Evolutionary conservation across 2,329 filamentous ascomycete species (phyloP), one percentile per base, ranked within the genome.

Genomic region (Aspergillus bombycis): DNA sequence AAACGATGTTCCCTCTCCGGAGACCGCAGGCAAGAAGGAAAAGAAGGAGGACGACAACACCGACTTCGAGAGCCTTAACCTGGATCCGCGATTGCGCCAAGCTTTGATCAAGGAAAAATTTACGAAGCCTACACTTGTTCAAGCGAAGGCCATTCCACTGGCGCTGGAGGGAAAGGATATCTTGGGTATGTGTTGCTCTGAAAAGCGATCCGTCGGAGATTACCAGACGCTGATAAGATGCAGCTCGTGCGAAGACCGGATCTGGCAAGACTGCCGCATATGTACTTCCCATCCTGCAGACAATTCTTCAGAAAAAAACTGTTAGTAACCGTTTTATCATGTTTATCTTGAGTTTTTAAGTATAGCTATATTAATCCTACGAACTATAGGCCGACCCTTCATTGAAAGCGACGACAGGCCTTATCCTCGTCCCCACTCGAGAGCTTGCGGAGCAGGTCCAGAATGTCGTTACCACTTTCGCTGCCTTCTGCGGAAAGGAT

Each of bases 231-330:
- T 55, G 9, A 38, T 9, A 30, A 10, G 34, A 50, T 70, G 50
- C 65, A 85, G 94, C 93, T 60, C 93, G 94, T 74, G 93, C 94
- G 43, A 96, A 94, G 78, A 98, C 95, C 6, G 95, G 95, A 14
- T 97, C 94, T 4, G 95, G 95, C 70, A 99, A 99, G 84, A 99
- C 95, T 12, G 93, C 93, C n/a, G 94, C 95, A 57, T 98, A 98
- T 76, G 83, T 97, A 8, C 84, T 99, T 48, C 95, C 95, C 1
- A 85, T 97, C n/a, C 80, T 99, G 19, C 91, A 97, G 70, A 86
- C 87, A 41, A 91, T 97, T 65, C 81, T 99, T 61, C 91, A 90
- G 75, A 87, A 88, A 68, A 97, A 97, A 79, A 80, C 85, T 71
- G 88, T 89, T 77, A 62, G 76, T 72, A 43, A 45, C 34, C 36